Percentiles rank a stretch among this genome's conserved stretches.
Evolutionary conservation across 495 filamentous ascomycete species (phyloP).

Genomic region (Hyaloscypha bicolor): DNA sequence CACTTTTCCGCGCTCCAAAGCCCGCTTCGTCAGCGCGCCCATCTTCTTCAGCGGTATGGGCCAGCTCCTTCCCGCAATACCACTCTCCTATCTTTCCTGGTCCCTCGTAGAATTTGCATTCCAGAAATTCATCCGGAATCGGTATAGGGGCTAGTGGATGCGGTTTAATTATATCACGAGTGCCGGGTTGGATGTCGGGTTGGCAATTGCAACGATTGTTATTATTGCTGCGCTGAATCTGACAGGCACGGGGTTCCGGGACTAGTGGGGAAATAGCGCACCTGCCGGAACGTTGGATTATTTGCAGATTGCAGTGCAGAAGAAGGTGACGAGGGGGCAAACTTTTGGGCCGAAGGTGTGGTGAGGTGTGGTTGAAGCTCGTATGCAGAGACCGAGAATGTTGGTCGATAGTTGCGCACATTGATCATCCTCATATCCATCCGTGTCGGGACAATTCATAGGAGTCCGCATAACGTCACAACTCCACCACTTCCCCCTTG

Average conservation of each 20-base stretch:
- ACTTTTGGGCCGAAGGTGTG: constrained; percentile 19
- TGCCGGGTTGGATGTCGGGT: constrained; percentile 59
- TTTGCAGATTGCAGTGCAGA: constrained; percentile 15
- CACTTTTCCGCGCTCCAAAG: constrained; percentile 51
- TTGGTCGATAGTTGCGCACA: too few species aligned
- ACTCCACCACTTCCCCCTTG: background rate
- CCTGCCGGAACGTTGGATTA: constrained; percentile 15
- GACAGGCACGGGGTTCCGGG: constrained; percentile 2
- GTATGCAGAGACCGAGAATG: too few species aligned
- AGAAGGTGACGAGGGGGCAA: constrained; percentile 11
- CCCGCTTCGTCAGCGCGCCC: constrained; percentile 50
- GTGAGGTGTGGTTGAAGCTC: constrained; percentile 1
- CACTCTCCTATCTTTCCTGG: constrained; percentile 69
- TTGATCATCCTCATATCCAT: too few species aligned
- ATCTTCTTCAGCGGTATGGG: constrained; percentile 70
- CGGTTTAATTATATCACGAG: constrained; percentile 76
- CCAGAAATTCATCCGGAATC: constrained; percentile 58
- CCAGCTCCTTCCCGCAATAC: constrained; percentile 65
- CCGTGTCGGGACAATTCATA: too few species aligned
- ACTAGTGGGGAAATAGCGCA: constrained; percentile 18
- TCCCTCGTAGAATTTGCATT: constrained; percentile 44
- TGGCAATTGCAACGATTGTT: constrained; percentile 46
- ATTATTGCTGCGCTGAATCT: constrained; percentile 47
- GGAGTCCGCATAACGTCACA: background rate
- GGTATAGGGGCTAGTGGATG: constrained; percentile 66